Conservation (phyloP, 2,329 filamentous ascomycete genomes). For the Penicillium italicum region DNA sequence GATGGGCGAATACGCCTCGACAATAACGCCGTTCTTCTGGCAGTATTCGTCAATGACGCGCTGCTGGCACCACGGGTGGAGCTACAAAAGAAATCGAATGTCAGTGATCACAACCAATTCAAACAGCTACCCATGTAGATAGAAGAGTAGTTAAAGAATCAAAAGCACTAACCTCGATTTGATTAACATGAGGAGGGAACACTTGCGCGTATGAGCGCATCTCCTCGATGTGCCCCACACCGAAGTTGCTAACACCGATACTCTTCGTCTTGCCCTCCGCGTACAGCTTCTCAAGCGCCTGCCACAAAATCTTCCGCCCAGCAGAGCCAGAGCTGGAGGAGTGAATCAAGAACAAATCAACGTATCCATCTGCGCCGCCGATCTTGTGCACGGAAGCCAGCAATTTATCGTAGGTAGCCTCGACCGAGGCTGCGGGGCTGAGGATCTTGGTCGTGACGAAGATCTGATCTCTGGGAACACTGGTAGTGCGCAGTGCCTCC, state of each 20-base stretch:
- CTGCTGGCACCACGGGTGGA: slow-evolving; percentile 71
- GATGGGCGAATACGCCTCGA: slow-evolving; percentile 54
- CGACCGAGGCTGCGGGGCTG: slow-evolving; percentile 50
- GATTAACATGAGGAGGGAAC: slow-evolving; percentile 70
- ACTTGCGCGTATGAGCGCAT: slow-evolving; percentile 62
- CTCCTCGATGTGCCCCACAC: slow-evolving; percentile 64
- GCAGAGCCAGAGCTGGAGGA: slow-evolving; percentile 55
- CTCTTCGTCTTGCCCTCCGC: slow-evolving; percentile 58
- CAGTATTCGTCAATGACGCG: slow-evolving; percentile 57
- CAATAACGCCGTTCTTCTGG: slow-evolving; percentile 48
- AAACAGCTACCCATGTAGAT: neutral
- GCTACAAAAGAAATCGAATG: slow-evolving; percentile 40
- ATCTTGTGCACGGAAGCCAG: slow-evolving; percentile 63
- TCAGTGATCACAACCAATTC: slow-evolving; percentile 13
- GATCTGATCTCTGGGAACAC: slow-evolving; percentile 52
- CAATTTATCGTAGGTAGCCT: slow-evolving; percentile 58
- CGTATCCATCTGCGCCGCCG: slow-evolving; percentile 57
- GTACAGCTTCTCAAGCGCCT: slow-evolving; percentile 60
- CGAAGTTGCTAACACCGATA: slow-evolving; percentile 72
- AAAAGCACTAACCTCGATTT: slow-evolving; percentile 59
- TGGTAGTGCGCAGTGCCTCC: slow-evolving; percentile 56
- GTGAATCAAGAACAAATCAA: slow-evolving; percentile 70
- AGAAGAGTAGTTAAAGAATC: neutral
- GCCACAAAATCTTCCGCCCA: slow-evolving; percentile 61
- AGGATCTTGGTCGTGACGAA: slow-evolving; percentile 71